These are phyloP conservation scores for Cystoisospora suis DNA, from an alignment of 169 alveolate genomes.

Conservation along the genomic window DNA sequence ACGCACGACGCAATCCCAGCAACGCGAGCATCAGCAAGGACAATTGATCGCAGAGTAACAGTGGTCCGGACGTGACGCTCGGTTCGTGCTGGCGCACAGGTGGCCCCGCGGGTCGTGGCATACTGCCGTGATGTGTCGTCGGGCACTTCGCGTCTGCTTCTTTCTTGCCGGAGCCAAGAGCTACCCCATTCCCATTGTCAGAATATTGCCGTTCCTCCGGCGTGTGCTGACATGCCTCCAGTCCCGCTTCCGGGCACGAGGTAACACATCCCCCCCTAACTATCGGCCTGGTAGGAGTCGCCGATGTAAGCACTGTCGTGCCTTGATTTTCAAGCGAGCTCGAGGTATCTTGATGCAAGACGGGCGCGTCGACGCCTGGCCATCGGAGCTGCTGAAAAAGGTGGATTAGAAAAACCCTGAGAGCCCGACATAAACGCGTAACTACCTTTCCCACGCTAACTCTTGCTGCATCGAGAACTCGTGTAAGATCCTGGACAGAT, in stretches of 20 bases:
- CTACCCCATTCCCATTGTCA: too few relatives aligned
- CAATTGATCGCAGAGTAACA: neutral
- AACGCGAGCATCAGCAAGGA: slow-evolving; percentile 1
- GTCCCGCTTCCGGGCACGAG: too few relatives aligned
- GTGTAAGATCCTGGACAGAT: too few relatives aligned
- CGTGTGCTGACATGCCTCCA: too few relatives aligned
- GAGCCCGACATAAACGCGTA: neutral
- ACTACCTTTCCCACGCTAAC: neutral
- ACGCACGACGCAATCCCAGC: neutral
- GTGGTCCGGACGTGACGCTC: neutral
- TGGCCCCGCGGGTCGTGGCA: neutral
- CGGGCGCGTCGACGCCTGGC: too few relatives aligned
- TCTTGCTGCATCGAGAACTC: too few relatives aligned
- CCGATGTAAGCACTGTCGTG: too few relatives aligned
- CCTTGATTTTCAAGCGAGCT: too few relatives aligned
- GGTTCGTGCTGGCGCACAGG: slow-evolving; percentile 23
- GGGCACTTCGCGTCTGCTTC: neutral
- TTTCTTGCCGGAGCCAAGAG: neutral
- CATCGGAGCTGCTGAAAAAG: neutral
- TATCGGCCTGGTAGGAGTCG: too few relatives aligned
- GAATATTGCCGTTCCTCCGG: too few relatives aligned
- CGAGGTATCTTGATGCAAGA: too few relatives aligned
- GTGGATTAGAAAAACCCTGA: neutral
- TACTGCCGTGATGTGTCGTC: neutral
- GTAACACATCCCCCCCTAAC: too few relatives aligned